A percentile compares a stretch with the other conserved stretches of the same genome.
Evolutionary conservation across 1,284 basidiomycete genomes (phyloP).

Genomic region (Apiotrichum gracile): DNA sequence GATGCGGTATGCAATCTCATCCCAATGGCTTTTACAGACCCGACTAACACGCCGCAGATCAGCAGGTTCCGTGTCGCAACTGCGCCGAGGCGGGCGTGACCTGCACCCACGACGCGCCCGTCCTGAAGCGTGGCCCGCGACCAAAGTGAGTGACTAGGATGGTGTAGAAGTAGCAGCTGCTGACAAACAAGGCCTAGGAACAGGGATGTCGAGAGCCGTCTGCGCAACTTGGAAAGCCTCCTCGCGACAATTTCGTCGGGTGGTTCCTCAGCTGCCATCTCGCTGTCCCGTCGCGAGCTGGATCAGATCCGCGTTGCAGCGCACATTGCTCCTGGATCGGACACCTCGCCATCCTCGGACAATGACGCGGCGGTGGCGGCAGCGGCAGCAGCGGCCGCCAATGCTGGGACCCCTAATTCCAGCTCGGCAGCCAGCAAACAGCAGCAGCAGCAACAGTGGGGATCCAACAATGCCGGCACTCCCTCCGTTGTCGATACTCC

Average conservation of each 20-base stretch:
- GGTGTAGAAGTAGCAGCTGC: not conserved
- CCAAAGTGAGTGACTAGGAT: conserved; percentile 19
- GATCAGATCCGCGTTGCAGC: conserved; percentile 26
- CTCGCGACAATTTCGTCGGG: conserved; percentile 25
- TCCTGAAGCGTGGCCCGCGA: conserved; percentile 29
- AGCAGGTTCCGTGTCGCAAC: conserved; percentile 27
- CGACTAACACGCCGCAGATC: conserved; percentile 14
- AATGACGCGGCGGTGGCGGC: not conserved
- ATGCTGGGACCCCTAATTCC: not conserved
- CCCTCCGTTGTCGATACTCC: conserved; percentile 1
- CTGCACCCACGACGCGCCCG: conserved; percentile 31
- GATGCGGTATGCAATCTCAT: conserved; percentile 20
- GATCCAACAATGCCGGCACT: not conserved
- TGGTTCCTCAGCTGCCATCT: conserved; percentile 13
- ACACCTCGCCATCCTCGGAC: conserved; percentile 17
- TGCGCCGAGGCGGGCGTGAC: conserved; percentile 24
- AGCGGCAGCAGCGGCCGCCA: not conserved
- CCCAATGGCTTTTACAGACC: not conserved
- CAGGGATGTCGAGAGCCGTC: conserved; percentile 24
- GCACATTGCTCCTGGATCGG: conserved; percentile 21
- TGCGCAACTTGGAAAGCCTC: conserved; percentile 29
- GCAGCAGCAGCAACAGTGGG: conserved; percentile 1
- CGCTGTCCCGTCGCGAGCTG: conserved; percentile 22
- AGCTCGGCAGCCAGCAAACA: not conserved
- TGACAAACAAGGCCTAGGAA: conserved; percentile 17